Base-by-base conservation (phyloP, 2,329 filamentous ascomycete genomes). In the Colletotrichum aenigma region DNA sequence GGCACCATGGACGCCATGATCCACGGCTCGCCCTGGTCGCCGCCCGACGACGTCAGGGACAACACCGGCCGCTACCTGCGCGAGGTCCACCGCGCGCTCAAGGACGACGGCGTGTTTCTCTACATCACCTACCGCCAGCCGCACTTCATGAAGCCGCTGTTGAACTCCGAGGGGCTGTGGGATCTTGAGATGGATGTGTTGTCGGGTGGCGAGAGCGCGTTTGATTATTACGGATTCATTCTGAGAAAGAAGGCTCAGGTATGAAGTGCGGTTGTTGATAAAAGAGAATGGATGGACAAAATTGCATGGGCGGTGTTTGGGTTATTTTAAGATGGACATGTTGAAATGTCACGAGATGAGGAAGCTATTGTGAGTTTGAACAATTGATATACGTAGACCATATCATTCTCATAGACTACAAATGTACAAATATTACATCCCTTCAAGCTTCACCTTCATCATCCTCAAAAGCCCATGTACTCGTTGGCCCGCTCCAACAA, bases 1-100 rank as follows among this genome's bases (percentile, higher is more conserved):
- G 86, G 86, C 4, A 91, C 89, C 1, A 81, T 91, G 4, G 89
- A 91, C 81, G 88, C 87, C 61, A 90, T 91, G 87, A 88, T 91
- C 36, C 84, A 89, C 78, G 89, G 89, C 3, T 89, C 86, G 76
- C 86, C 86, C 0, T 91, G 89, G 89, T 86, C 82, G 75, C 89
- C 89, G 3, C 89, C 88, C 0, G 83, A 85, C 8, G 86, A 89
- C 38, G 88, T 90, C 1, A 78, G 83, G 43, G 81, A 87, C 1
- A 90, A 90, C 78, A 89, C 86, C 8, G 80, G 84, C 7, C 81
- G 81, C 28, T 91, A 91, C 77, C 81, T 91, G 8, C 81, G 84
- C 26, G 88, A 91, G 84, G 89, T 90, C 79, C 81, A 83, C 65
- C 83, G 89, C 52, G 86, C 89, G 0, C 81, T 91, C 28, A 88